Evolutionary conservation across 1,284 basidiomycete species (phyloP).

Genomic region (Hortiboletus rubellus): DNA sequence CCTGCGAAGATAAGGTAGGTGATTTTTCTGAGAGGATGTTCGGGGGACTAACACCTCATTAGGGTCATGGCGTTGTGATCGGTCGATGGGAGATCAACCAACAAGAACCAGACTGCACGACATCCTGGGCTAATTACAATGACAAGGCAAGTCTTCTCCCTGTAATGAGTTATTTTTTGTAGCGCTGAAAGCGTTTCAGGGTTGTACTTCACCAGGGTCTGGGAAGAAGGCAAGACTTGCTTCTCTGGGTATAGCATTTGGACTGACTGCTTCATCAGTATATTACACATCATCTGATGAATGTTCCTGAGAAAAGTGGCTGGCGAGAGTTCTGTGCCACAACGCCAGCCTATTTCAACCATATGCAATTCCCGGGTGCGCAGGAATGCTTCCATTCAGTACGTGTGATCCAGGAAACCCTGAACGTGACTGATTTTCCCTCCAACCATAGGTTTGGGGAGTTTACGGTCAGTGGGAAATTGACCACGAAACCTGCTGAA

Average conservation of each 20-base stretch:
- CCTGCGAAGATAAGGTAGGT: constrained; percentile 27
- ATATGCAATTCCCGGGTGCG: constrained; percentile 20
- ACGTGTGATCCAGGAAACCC: background rate
- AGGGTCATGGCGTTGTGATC: constrained; percentile 24
- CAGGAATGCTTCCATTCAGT: constrained; percentile 23
- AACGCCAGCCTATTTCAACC: constrained; percentile 19
- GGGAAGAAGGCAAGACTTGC: constrained; percentile 18
- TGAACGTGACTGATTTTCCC: background rate
- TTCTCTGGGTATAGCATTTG: background rate
- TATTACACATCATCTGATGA: constrained; percentile 23
- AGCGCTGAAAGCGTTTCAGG: constrained; percentile 18
- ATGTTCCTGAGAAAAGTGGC: constrained; percentile 22
- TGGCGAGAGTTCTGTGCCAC: constrained; percentile 33
- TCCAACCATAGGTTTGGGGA: constrained; percentile 13
- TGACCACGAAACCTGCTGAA: constrained; percentile 24
- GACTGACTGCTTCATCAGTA: constrained; percentile 14
- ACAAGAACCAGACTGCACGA: constrained; percentile 22
- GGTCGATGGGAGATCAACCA: constrained; percentile 27
- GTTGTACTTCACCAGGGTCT: constrained; percentile 28
- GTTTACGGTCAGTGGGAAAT: constrained; percentile 31
- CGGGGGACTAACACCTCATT: background rate
- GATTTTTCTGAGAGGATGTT: too few relatives aligned
- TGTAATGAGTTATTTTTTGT: too few relatives aligned
- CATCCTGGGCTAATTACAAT: constrained; percentile 24
- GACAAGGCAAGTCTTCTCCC: constrained; percentile 15